A percentile compares a stretch with the other conserved stretches of the same genome.
These are phyloP conservation scores for Leccinum subatratum DNA, from an alignment of 1,284 basidiomycete genomes.

Conservation along the genomic window DNA sequence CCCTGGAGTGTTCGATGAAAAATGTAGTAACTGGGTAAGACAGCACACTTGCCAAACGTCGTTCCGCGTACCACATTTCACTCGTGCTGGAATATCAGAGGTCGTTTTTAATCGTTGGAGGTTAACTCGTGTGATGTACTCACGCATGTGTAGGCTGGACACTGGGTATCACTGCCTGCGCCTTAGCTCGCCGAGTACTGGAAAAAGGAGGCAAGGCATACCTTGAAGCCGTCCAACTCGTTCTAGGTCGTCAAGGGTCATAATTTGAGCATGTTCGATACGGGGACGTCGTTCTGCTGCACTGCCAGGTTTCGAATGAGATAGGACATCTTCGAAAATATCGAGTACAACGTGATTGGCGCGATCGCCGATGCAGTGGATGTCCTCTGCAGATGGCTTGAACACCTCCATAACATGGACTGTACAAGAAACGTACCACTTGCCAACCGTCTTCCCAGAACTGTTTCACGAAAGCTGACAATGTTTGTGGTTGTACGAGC, in stretches of 20 bases:
- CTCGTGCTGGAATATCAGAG: slow-evolving; percentile 52
- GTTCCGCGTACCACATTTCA: slow-evolving; percentile 89
- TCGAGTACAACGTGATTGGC: slow-evolving; percentile 81
- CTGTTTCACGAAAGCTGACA: slow-evolving; percentile 53
- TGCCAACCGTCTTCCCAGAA: slow-evolving; percentile 70
- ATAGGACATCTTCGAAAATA: slow-evolving; percentile 61
- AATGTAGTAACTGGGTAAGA: background rate
- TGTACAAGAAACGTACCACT: slow-evolving; percentile 48
- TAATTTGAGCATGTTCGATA: slow-evolving; percentile 90
- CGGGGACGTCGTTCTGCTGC: slow-evolving; percentile 59
- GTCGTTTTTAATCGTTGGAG: background rate
- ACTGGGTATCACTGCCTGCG: slow-evolving; percentile 73
- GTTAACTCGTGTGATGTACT: slow-evolving; percentile 23
- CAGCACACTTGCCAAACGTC: slow-evolving; percentile 52
- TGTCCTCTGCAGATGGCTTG: slow-evolving; percentile 49
- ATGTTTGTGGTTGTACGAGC: slow-evolving; percentile 48
- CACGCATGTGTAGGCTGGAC: slow-evolving; percentile 91
- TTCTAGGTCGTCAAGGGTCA: slow-evolving; percentile 63
- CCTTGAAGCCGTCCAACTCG: slow-evolving; percentile 71
- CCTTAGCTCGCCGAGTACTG: background rate
- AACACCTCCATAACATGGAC: background rate
- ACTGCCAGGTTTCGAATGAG: slow-evolving; percentile 27
- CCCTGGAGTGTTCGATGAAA: slow-evolving; percentile 47
- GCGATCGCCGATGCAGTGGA: slow-evolving; percentile 89
- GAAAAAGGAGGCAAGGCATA: slow-evolving; percentile 31